These are phyloP conservation scores for Friedmanniomyces simplex DNA, from an alignment of 495 filamentous ascomycete genomes.

Conservation along the genomic window DNA sequence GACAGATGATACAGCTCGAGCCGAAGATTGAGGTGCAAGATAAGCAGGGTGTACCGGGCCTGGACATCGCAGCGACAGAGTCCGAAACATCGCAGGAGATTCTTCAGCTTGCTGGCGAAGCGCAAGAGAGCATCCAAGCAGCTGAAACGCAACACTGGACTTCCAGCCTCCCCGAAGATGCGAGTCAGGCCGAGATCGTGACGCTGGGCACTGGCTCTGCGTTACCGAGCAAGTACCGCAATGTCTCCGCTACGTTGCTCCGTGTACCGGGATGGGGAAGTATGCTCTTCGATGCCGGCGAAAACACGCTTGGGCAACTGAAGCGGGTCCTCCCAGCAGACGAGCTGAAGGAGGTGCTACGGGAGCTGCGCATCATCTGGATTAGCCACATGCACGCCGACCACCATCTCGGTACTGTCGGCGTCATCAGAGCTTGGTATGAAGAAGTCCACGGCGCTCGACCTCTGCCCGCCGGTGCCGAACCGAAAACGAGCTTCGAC, in stretches of 20 bases:
- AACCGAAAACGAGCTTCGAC: constrained; percentile 22
- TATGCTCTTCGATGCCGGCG: constrained; percentile 83
- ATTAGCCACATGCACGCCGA: constrained; percentile 95
- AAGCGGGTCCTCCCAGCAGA: constrained; percentile 55
- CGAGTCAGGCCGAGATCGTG: constrained; percentile 68
- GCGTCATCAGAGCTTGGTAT: constrained; percentile 72
- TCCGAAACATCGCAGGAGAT: constrained; percentile 36
- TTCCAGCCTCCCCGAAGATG: constrained; percentile 41
- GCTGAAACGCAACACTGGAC: constrained; percentile 31
- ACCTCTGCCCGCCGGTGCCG: constrained; percentile 8
- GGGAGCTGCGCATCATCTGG: constrained; percentile 75
- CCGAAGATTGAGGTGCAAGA: constrained; percentile 49
- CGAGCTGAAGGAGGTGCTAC: constrained; percentile 57
- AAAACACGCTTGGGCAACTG: constrained; percentile 88
- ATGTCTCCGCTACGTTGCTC: constrained; percentile 81
- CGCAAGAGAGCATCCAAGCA: constrained; percentile 27
- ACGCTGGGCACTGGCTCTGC: constrained; percentile 86
- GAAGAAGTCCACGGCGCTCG: constrained; percentile 33
- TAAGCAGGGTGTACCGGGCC: constrained; percentile 36
- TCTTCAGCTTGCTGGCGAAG: constrained; percentile 39
- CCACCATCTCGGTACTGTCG: constrained; percentile 77
- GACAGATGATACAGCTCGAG: constrained; percentile 51
- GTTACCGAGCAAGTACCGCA: constrained; percentile 81
- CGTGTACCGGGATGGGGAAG: constrained; percentile 73
- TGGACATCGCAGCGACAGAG: constrained; percentile 41